These are phyloP conservation scores for Epichloe baconii DNA, from an alignment of 2,329 filamentous ascomycete species.

Conservation along the genomic window DNA sequence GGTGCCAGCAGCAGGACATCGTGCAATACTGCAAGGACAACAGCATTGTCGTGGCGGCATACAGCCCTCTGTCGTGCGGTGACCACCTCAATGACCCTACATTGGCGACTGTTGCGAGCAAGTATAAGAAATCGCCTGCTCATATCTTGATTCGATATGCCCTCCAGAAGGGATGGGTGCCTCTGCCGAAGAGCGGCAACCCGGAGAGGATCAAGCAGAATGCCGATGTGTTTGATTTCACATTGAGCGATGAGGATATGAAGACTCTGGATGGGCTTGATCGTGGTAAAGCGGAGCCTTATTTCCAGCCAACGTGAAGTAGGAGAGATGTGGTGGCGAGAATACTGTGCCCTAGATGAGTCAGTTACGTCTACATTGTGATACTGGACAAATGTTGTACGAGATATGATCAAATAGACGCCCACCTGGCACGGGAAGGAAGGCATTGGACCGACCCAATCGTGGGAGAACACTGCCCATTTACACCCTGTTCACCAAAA, in stretches of 20 bases:
- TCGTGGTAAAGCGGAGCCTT: constrained; percentile 14
- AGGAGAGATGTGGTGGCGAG: background rate
- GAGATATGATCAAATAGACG: no score
- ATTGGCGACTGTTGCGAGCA: constrained; percentile 41
- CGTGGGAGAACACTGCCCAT: no score
- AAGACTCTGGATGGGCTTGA: constrained; percentile 16
- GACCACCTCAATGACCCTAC: constrained; percentile 36
- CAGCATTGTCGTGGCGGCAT: constrained; percentile 44
- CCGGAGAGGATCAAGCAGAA: constrained; percentile 47
- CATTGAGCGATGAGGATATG: constrained; percentile 45
- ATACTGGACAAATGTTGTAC: background rate
- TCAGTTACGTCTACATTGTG: background rate
- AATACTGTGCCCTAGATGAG: background rate
- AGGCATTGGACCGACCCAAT: no score
- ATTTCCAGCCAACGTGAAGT: constrained; percentile 19
- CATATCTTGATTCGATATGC: constrained; percentile 58
- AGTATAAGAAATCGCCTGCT: constrained; percentile 45
- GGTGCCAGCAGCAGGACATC: constrained; percentile 41
- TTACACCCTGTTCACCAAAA: no score
- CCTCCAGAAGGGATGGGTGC: constrained; percentile 57
- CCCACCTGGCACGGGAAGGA: no score
- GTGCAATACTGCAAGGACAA: constrained; percentile 57
- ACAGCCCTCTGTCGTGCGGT: constrained; percentile 24
- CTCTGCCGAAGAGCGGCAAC: constrained; percentile 53
- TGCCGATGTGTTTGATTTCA: constrained; percentile 47